Evolutionary conservation across 2,329 filamentous ascomycete species (phyloP), one percentile per base, ranked within the genome.

Genomic region (Blastomyces percursus): DNA sequence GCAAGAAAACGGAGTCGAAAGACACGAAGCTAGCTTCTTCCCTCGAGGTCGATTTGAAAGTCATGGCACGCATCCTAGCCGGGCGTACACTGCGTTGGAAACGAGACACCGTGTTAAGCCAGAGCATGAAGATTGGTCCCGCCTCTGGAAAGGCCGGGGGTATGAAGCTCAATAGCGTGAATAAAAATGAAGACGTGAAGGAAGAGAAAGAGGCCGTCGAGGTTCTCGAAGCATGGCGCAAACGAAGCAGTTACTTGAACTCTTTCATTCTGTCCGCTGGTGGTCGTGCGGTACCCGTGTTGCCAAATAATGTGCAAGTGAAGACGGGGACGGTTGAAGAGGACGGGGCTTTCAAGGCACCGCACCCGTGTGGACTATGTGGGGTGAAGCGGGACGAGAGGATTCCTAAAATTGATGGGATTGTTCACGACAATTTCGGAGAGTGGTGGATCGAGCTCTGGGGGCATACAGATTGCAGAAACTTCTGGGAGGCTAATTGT

Each of bases 381-480:
- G 93, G 93, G 0, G 75, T 97, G 66, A 94, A 90, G 77, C 81
- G 93, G 66, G 91, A 96, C 50, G 93, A 97, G 76, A 82, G 93
- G 59, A 80, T 96, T 12, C 74, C 78, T 24, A 90, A 86, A 70
- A 83, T 94, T 42, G 91, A 96, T 70, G 78, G 86, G 60, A 81
- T 86, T 32, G 85, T 95, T 9, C 86, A 93, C 69, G 93, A 97
- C 74, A 91, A 89, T 32, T 96, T 96, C 79, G 91, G 91, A 14
- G 93, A 97, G 77, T 97, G 91, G 90, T 97, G 93, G 93, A 80
- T 88, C 51, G 91, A 96, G 55, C 87, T 93, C 73, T 92, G 91
- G 88, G 90, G 88, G 0, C 89, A 92, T 75, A 79, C 84, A 65
- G 83, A 84, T 24, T 97, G 93, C 75, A 84, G 84, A 72, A 87